Base-by-base conservation (phyloP, 306 rosid species). In the Casuarina equisetifolia region DNA sequence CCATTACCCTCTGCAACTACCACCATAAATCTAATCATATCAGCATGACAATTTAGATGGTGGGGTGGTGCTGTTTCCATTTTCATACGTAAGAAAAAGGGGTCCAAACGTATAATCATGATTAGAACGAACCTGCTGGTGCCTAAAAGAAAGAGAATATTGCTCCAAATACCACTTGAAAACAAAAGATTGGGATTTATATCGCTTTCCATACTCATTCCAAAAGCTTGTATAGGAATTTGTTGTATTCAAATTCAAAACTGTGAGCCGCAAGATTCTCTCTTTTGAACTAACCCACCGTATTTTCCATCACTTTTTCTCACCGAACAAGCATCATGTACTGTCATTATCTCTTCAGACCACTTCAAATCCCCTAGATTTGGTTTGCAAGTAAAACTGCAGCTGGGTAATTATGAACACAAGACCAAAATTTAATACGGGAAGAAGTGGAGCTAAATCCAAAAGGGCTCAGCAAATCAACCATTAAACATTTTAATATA, bases 111-210 rank as follows among this genome's bases (percentile, higher is more conserved):
- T 44, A 84, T 69, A 70, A 86, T 83, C 64, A 90, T 90, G 85
- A 86, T 88, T 79, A 75, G 80, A 61, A 83, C 79, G 88, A 84
- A 84, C 83, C 83, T 83, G 59, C 8, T 70, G 86, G 83, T 72
- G 52, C 89, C 91, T 84, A 81, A 88, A 75, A 66, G 44, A 40
- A 52, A 81, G 53, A 74, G 81, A 57, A 69, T 45, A 80, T 71
- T 80, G 57, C 78, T 73, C 63, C 61, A 85, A 87, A 82, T 70
- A 76, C 86, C 83, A 83, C 75, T 63, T 63, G 58, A 86, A 90
- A 88, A 86, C 78, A 82, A 85, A 69, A 76, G 63, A 81, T 79
- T 82, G 89, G 89, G 88, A 85, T 79, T 82, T 83, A 78, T 85
- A 75, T 79, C 81, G 76, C 77, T 57, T 89, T 85, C 44, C 54